Evolutionary conservation across 257 asterid genomes (phyloP), one percentile per base, ranked within the genome.

Genomic region (Fraxinus anomala): DNA sequence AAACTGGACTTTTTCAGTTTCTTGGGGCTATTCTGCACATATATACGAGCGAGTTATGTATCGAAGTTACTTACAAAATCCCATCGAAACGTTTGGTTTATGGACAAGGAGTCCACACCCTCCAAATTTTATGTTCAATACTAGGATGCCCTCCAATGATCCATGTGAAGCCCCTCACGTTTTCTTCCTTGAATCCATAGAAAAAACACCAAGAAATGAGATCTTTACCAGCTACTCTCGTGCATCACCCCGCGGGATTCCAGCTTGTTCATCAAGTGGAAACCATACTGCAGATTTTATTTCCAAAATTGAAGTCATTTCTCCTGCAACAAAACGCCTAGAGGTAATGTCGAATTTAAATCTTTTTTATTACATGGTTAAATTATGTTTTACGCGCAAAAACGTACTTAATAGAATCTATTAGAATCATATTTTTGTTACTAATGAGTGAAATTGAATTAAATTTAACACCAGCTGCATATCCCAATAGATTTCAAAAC

Each of bases 301-400:
- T 24, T 65, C 37, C 3, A 80, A 19, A n/a, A 75, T 85, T 77
- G 75, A 40, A 54, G 85, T 82, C 24, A 66, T 73, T 61, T 85
- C 88, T 0, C 80, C 86, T 0, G 6, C 70, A 1, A 11, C 21
- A 0, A 85, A 77, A 31, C 84, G 88, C 2, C 13, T 28, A 10
- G 63, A 54, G 88, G 88, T 84, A 19, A 72, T 56, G n/a, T 73
- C n/a, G 13, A 59, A 59, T 59, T 59, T 3, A 21, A 21, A 1
- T 59, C 4, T 21, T 59, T 24, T 59, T 23, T 2, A 59, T 59
- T 47, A 14, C n/a, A 47, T 47, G 21, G n/a, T 47, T 14, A 47
- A 16, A 16, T 47, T 47, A 47, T 14, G 21, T 47, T 47, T 16
- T 47, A n/a, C 21, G 51, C 17, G 19, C 17, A 40, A 11, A 40